These are phyloP conservation scores for Tothia fuscella DNA, from an alignment of 2,329 filamentous ascomycete genomes.

Conservation along the genomic window DNA sequence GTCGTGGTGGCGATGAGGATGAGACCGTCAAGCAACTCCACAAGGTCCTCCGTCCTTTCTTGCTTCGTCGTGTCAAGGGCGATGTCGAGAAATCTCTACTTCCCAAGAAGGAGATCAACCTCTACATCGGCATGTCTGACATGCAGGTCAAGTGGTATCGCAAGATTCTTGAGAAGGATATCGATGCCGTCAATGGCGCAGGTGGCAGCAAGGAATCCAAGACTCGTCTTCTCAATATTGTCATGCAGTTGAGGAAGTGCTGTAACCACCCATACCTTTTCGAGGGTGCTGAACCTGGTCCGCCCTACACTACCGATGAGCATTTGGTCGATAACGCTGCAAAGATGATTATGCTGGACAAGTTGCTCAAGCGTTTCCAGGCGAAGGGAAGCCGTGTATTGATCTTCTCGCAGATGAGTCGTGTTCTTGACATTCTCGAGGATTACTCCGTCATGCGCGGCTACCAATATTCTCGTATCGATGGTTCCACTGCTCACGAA, in stretches of 20 bases:
- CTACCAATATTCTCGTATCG: slow-evolving; percentile 94
- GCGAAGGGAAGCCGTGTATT: slow-evolving; percentile 86
- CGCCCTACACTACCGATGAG: slow-evolving; percentile 95
- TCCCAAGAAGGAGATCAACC: slow-evolving; percentile 93
- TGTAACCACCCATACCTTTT: slow-evolving; percentile 98
- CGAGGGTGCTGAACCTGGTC: slow-evolving; percentile 91
- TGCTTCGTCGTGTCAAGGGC: slow-evolving; percentile 89
- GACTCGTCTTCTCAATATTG: slow-evolving; percentile 91
- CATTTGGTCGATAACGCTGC: slow-evolving; percentile 87
- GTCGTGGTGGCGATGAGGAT: slow-evolving; percentile 52
- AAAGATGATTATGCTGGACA: slow-evolving; percentile 96
- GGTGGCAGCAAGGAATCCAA: slow-evolving; percentile 96
- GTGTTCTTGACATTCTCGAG: slow-evolving; percentile 89
- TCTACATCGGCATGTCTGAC: slow-evolving; percentile 96
- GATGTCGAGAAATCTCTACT: slow-evolving; percentile 96
- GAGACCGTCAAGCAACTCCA: slow-evolving; percentile 93
- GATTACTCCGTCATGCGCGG: slow-evolving; percentile 96
- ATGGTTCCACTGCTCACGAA: slow-evolving; percentile 91
- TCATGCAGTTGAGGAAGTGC: slow-evolving; percentile 98
- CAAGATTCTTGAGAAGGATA: slow-evolving; percentile 97
- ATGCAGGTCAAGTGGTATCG: slow-evolving; percentile 99
- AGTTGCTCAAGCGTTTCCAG: slow-evolving; percentile 71
- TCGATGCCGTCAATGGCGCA: slow-evolving; percentile 94
- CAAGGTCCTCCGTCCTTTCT: slow-evolving; percentile 80
- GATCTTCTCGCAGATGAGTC: slow-evolving; percentile 99